These are phyloP conservation scores for Sugiyamaella valdiviana DNA, from an alignment of 805 yeast species.

Conservation along the genomic window DNA sequence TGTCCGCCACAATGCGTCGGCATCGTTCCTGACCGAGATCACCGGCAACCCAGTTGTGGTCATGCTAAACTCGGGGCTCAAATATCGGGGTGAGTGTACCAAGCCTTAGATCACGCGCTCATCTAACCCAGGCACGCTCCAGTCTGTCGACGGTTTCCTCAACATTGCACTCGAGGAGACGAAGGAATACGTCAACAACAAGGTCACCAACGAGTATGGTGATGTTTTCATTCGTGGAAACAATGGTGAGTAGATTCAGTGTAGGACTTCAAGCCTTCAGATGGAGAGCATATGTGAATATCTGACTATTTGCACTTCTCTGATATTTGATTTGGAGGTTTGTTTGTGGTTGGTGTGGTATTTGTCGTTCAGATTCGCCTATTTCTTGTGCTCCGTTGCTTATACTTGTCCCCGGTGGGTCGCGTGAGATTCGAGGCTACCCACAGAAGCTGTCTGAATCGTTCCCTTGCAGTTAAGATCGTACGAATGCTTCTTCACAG, in stretches of 20 bases:
- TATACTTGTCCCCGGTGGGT: no score
- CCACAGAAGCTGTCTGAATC: no score
- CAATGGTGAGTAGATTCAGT: constrained; percentile 50
- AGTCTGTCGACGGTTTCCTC: constrained; percentile 95
- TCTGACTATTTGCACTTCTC: neutral
- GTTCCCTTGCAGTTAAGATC: no score
- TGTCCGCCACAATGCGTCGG: constrained; percentile 40
- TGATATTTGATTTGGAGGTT: neutral
- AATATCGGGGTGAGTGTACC: constrained; percentile 54
- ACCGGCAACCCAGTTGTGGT: constrained; percentile 77
- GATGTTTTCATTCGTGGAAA: constrained; percentile 86
- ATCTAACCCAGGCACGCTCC: constrained; percentile 36
- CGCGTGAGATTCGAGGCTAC: no score
- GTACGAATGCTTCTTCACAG: no score
- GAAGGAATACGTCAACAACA: constrained; percentile 53
- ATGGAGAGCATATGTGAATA: neutral
- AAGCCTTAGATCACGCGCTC: neutral
- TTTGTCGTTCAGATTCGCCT: neutral
- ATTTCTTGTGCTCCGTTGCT: no score
- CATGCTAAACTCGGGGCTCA: constrained; percentile 79
- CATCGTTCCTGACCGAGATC: constrained; percentile 72
- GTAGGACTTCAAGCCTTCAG: neutral
- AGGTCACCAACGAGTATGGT: constrained; percentile 49
- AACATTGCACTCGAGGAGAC: constrained; percentile 81
- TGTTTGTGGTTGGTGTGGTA: neutral